Evolutionary conservation across 2,329 filamentous ascomycete genomes (phyloP).

Genomic region (Nothophoma quercina): DNA sequence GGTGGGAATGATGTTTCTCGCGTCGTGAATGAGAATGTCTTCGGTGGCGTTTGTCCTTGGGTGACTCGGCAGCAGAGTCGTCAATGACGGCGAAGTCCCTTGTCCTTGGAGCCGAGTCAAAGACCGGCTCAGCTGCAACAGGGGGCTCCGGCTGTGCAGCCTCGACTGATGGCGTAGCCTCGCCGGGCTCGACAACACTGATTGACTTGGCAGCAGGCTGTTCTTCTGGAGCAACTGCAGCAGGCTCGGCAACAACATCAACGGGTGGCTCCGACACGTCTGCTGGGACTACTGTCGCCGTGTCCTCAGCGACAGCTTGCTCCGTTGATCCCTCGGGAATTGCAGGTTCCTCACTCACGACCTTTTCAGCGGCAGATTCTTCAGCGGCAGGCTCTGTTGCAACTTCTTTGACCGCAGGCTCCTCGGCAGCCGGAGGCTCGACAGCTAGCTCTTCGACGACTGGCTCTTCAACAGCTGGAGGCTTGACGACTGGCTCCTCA

Average conservation of each 20-base stretch:
- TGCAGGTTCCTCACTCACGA: not conserved
- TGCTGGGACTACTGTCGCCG: not conserved
- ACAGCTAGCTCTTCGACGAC: not conserved
- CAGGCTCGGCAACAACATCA: not conserved
- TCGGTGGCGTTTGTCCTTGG: constrained; percentile 37
- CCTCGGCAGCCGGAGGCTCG: too few relatives aligned
- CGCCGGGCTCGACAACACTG: not conserved
- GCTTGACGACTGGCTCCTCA: not conserved
- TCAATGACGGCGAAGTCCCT: constrained; percentile 40
- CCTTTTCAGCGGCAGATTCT: too few relatives aligned
- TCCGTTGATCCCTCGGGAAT: not conserved
- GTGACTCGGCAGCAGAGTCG: constrained; percentile 29
- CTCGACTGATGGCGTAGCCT: not conserved
- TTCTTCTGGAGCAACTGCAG: not conserved
- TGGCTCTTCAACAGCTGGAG: not conserved
- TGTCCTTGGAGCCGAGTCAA: constrained; percentile 19
- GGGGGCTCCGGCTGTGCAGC: not conserved
- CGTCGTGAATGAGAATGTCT: constrained; percentile 38
- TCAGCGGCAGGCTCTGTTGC: too few relatives aligned
- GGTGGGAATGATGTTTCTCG: constrained; percentile 37
- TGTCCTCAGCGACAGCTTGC: not conserved
- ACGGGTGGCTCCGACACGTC: not conserved
- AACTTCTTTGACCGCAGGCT: too few relatives aligned
- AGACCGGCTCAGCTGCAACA: not conserved
- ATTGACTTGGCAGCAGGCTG: not conserved